A percentile compares a stretch with the other conserved stretches of the same genome.
Conservation (phyloP, 495 filamentous ascomycete genomes). For the Chaetomidium leptoderma region DNA sequence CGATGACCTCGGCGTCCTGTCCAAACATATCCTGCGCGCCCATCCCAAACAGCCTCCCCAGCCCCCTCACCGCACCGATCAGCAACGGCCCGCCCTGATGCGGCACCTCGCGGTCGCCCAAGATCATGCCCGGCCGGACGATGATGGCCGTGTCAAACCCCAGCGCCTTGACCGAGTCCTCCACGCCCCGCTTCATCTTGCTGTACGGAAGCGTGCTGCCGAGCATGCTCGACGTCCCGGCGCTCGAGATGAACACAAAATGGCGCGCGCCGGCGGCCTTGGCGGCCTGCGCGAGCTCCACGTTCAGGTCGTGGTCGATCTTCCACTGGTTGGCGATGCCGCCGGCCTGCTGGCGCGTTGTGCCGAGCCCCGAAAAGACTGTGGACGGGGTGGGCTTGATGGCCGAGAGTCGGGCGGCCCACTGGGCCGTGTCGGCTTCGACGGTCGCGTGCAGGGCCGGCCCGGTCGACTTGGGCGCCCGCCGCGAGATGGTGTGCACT, state of each 20-base stretch:
- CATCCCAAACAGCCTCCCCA: conserved; percentile 45
- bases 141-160: conserved; percentile 73
- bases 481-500: conserved; percentile 56
- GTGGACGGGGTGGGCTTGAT: conserved; percentile 54
- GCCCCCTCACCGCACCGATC: conserved; percentile 45
- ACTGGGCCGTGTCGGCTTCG: conserved; percentile 48
- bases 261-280: conserved; percentile 58
- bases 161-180: conserved; percentile 65
- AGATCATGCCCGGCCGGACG: conserved; percentile 67
- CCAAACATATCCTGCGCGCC: conserved; percentile 60
- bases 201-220: conserved; percentile 47
- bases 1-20: conserved; percentile 73
- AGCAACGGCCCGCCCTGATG: conserved; percentile 48
- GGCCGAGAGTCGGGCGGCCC: conserved; percentile 51
- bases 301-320: conserved; percentile 70
- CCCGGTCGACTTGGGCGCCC: conserved; percentile 43
- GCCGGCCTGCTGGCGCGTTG: conserved; percentile 61
- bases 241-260: conserved; percentile 64
- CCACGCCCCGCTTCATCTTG: conserved; percentile 77
- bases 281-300: conserved; percentile 63
- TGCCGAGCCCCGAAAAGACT: conserved; percentile 64
- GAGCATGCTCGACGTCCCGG: conserved; percentile 41
- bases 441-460: conserved; percentile 49
- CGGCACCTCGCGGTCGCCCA: conserved; percentile 61
- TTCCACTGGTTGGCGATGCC: conserved; percentile 69